Percentiles rank a stretch among this genome's conserved stretches.
These are phyloP conservation scores for Blastocladiella emersonii DNA, from an alignment of 371 early-diverging fungal genomes.

Conservation along the genomic window DNA sequence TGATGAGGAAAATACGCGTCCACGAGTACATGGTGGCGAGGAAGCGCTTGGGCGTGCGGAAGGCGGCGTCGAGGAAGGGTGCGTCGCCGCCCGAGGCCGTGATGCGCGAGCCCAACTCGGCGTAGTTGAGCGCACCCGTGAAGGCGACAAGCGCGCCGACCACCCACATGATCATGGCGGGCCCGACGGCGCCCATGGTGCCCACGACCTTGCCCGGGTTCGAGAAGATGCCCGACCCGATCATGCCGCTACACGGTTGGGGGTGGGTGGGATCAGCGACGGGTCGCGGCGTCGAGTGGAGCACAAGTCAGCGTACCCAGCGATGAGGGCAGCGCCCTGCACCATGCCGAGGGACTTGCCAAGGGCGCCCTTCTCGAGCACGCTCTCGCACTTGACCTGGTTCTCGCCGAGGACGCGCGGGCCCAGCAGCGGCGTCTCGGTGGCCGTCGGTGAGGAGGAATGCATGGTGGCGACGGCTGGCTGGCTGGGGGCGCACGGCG, in stretches of 20 bases:
- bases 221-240: constrained; percentile 8
- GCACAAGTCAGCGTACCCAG: background rate
- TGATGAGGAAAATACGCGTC: constrained; percentile 2
- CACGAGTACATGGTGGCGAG: constrained; percentile 5
- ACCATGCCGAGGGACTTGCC: background rate
- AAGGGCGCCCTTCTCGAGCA: too few species aligned
- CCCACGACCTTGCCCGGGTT: constrained; percentile 4
- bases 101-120: constrained; percentile 5
- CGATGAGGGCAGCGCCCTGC: constrained; percentile 4
- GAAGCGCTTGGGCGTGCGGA: background rate
- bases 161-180: constrained; percentile 8
- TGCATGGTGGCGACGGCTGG: too few species aligned
- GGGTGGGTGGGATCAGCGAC: background rate
- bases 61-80: constrained; percentile 5
- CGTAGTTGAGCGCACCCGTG: constrained; percentile 3
- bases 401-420: too few species aligned
- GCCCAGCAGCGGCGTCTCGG: too few species aligned
- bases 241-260: constrained; percentile 5
- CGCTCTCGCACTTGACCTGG: too few species aligned
- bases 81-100: constrained; percentile 6
- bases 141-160: constrained; percentile 7
- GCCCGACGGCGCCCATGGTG: constrained; percentile 2
- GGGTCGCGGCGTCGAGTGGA: background rate
- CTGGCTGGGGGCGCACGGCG: too few species aligned
- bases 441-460: too few species aligned